Evolutionary conservation across 306 rosid species (phyloP).

Genomic region (Rubus idaeus): DNA sequence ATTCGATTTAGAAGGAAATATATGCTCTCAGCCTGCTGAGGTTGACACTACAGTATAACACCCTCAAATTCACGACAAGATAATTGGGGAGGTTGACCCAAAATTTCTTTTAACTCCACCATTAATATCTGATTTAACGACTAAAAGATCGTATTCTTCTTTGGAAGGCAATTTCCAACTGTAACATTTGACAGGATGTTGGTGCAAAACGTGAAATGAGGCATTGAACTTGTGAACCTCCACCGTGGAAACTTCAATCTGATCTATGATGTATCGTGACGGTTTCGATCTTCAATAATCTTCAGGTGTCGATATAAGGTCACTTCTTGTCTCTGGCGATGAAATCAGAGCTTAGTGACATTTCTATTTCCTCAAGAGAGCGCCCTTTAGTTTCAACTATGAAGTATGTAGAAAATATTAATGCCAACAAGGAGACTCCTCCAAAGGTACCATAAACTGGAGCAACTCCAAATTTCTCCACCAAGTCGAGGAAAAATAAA

Average conservation of each 20-base stretch:
- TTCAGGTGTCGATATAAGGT: background rate
- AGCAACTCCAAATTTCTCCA: slow-evolving; percentile 77
- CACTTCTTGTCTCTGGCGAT: slow-evolving; percentile 35
- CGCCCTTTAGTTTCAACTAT: slow-evolving; percentile 79
- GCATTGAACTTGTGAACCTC: background rate
- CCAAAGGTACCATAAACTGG: slow-evolving; percentile 80
- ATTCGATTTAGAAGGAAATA: background rate
- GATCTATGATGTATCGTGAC: background rate
- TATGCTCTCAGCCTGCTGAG: background rate
- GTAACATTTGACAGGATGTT: background rate
- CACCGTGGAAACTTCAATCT: background rate
- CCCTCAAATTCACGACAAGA: background rate
- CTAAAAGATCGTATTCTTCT: background rate
- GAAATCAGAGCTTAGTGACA: slow-evolving; percentile 47
- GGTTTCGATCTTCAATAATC: background rate
- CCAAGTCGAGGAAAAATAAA: slow-evolving; percentile 76
- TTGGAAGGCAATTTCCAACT: background rate
- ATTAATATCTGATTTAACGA: background rate
- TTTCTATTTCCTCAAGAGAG: slow-evolving; percentile 87
- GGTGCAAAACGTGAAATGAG: background rate
- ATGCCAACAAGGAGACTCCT: slow-evolving; percentile 67
- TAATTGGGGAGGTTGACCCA: background rate
- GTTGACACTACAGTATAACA: background rate
- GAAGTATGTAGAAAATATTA: slow-evolving; percentile 63
- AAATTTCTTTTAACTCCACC: background rate